A percentile compares a stretch with the other conserved stretches of the same genome.
These are phyloP conservation scores for Kodamaea neixiangensis DNA, from an alignment of 805 yeast species.

Conservation along the genomic window DNA sequence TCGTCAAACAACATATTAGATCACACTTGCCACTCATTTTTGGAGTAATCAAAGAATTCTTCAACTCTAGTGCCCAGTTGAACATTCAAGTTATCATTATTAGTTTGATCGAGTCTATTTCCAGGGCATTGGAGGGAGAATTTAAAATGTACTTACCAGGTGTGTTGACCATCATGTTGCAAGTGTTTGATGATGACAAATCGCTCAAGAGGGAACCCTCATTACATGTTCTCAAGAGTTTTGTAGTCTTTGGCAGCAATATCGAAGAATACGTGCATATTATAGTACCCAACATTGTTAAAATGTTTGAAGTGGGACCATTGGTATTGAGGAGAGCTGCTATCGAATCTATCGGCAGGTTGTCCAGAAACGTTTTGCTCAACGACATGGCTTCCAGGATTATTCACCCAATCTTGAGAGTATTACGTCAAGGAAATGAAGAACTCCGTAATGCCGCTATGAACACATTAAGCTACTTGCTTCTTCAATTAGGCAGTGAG, in stretches of 20 bases:
- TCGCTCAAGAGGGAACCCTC: slow-evolving; percentile 62
- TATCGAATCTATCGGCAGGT: slow-evolving; percentile 77
- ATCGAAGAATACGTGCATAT: slow-evolving; percentile 87
- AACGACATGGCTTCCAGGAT: slow-evolving; percentile 90
- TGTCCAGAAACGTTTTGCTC: slow-evolving; percentile 70
- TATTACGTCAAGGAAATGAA: slow-evolving; percentile 52
- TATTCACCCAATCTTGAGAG: slow-evolving; percentile 80
- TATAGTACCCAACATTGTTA: slow-evolving; percentile 82
- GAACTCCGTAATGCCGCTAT: slow-evolving; percentile 67
- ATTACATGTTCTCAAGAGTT: slow-evolving; percentile 72
- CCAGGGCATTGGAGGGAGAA: slow-evolving; percentile 87
- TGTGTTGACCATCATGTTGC: slow-evolving; percentile 72
- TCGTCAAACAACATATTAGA: slow-evolving; percentile 88
- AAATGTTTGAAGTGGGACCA: slow-evolving; percentile 73
- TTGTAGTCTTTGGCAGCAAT: slow-evolving; percentile 84
- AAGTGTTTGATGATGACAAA: slow-evolving; percentile 73
- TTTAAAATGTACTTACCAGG: slow-evolving; percentile 82
- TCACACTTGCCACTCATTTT: slow-evolving; percentile 79
- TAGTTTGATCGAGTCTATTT: slow-evolving; percentile 77
- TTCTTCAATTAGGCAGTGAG: slow-evolving; percentile 81
- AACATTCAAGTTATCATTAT: slow-evolving; percentile 77
- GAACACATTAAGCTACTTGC: slow-evolving; percentile 76
- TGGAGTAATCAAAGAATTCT: slow-evolving; percentile 72
- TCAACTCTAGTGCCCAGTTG: slow-evolving; percentile 45
- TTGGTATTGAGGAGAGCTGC: slow-evolving; percentile 67